Evolutionary conservation across 345 rosid genomes (phyloP).

Genomic region (Populus simonii): DNA sequence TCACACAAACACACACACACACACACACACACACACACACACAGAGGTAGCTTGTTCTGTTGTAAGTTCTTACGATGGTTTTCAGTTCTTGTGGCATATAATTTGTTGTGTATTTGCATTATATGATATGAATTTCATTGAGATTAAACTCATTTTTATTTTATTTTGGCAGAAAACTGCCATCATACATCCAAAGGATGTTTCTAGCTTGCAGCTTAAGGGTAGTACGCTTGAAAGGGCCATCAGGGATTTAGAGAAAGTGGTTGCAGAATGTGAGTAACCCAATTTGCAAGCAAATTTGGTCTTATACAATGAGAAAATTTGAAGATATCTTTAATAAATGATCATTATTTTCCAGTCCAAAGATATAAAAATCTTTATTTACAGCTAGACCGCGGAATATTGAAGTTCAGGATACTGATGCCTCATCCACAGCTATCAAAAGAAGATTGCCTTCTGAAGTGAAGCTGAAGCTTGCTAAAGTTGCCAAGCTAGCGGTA

Average conservation of each 20-base stretch:
- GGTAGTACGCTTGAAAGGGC: slow-evolving; percentile 37
- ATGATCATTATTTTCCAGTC: background rate
- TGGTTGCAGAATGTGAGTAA: slow-evolving; percentile 37
- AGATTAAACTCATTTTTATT: too few species aligned
- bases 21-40: too few species aligned
- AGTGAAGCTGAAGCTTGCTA: slow-evolving; percentile 44
- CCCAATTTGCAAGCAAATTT: background rate
- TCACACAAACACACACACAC: too few species aligned
- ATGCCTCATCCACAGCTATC: slow-evolving; percentile 25
- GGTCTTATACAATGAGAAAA: background rate
- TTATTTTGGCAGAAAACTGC: slow-evolving; percentile 24
- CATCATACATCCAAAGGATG: slow-evolving; percentile 16
- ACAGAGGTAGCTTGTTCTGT: background rate
- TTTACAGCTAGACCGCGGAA: slow-evolving; percentile 28
- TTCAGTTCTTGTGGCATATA: background rate
- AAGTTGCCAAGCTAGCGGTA: slow-evolving; percentile 43
- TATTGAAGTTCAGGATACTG: slow-evolving; percentile 27
- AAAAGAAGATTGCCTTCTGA: slow-evolving; percentile 39
- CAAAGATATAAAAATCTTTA: background rate
- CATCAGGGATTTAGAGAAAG: slow-evolving; percentile 40
- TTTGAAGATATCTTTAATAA: too few species aligned
- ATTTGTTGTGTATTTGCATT: background rate
- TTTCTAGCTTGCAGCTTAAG: slow-evolving; percentile 21
- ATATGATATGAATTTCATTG: background rate
- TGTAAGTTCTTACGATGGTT: background rate